These are phyloP conservation scores for Phyllostachys edulis DNA, from an alignment of 176 grass and related monocot species.

Conservation along the genomic window DNA sequence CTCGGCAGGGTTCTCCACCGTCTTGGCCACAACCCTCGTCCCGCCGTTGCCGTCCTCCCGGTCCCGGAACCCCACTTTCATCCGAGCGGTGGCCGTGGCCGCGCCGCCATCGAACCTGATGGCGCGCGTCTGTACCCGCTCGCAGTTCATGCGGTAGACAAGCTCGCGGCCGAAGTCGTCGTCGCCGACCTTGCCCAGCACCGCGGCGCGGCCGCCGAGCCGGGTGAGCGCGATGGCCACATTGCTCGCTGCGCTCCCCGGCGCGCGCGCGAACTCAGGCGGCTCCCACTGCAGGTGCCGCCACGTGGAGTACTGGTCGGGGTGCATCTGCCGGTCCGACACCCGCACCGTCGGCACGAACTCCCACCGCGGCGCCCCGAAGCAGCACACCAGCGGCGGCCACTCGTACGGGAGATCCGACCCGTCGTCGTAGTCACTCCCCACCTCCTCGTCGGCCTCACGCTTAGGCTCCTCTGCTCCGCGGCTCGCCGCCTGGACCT, in stretches of 20 bases:
- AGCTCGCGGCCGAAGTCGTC: constrained; percentile 82
- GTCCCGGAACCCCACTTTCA: constrained; percentile 63
- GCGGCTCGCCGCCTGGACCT: not conserved
- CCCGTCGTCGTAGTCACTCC: constrained; percentile 13
- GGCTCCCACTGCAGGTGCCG: constrained; percentile 79
- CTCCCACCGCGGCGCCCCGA: constrained; percentile 76
- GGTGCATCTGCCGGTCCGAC: constrained; percentile 80
- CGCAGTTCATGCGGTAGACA: constrained; percentile 66
- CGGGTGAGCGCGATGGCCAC: constrained; percentile 69
- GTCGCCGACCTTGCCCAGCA: constrained; percentile 81
- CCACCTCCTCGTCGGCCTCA: not conserved
- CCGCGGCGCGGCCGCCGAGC: constrained; percentile 66
- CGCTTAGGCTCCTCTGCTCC: not conserved
- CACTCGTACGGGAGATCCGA: constrained; percentile 40
- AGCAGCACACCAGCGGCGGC: constrained; percentile 73
- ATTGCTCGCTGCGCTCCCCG: constrained; percentile 70
- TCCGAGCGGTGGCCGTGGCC: constrained; percentile 64
- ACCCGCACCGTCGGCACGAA: constrained; percentile 82
- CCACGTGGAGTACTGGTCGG: constrained; percentile 78
- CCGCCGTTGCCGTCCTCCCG: constrained; percentile 39
- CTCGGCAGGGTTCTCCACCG: constrained; percentile 58
- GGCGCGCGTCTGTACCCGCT: constrained; percentile 75
- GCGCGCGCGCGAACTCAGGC: constrained; percentile 76
- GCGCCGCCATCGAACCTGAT: constrained; percentile 46
- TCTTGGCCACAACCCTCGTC: constrained; percentile 69